Conservation (phyloP, 306 rosid genomes). For the Ormosia emarginata region DNA sequence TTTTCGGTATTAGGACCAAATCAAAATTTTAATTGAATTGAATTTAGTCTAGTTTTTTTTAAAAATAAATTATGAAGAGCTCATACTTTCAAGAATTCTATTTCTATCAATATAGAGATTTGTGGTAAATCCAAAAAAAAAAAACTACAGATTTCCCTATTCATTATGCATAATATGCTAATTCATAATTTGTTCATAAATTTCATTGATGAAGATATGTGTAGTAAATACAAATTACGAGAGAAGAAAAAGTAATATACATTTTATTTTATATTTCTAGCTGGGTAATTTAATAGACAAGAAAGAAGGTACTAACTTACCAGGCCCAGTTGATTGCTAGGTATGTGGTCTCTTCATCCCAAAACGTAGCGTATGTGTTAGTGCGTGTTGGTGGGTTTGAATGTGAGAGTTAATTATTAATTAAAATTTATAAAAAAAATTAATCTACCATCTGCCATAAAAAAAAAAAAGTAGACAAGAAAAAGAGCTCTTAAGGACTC, state of each 20-base stretch:
- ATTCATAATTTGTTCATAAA: background rate
- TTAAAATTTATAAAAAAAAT: no score
- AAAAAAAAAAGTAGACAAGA: no score
- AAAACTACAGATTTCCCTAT: no score
- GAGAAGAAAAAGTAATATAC: background rate
- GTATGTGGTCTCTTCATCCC: no score
- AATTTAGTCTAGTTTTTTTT: background rate
- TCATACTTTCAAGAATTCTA: background rate
- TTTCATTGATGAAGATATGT: background rate
- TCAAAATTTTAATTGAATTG: background rate
- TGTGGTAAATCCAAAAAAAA: background rate
- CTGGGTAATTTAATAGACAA: background rate
- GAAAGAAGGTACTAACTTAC: no score
- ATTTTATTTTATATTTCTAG: background rate
- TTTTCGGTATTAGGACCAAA: no score
- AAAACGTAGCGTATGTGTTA: no score
- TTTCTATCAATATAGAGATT: background rate
- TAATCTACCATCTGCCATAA: no score
- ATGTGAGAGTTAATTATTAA: no score
- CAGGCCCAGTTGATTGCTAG: no score
- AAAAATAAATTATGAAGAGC: background rate
- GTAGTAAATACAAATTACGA: background rate
- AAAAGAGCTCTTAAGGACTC: background rate
- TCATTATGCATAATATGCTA: background rate
- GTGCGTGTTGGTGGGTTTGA: no score